Percentiles rank a stretch among this genome's conserved stretches.
Conservation (phyloP, 2,329 filamentous ascomycete genomes). For the Tetracladium maxilliforme region DNA sequence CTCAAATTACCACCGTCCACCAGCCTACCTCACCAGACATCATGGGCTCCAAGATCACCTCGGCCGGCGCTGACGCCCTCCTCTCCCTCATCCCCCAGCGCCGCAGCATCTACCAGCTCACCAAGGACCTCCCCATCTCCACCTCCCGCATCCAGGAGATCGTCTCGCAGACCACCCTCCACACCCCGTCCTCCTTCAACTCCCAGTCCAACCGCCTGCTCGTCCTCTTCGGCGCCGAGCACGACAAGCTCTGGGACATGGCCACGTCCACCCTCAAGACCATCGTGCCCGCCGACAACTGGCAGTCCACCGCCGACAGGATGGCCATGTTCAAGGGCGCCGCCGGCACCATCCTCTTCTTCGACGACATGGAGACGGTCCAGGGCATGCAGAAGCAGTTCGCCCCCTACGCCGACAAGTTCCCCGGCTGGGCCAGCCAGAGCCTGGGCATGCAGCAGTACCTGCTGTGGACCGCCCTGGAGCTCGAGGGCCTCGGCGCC, state of each 20-base stretch:
- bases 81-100: too few relatives aligned
- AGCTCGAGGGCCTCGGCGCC: conserved; percentile 70
- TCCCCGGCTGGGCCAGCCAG: conserved; percentile 64
- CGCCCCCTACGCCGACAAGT: conserved; percentile 63
- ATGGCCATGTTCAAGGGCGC: conserved; percentile 57
- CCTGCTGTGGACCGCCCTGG: conserved; percentile 66
- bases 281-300: conserved; percentile 52
- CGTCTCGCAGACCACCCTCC: conserved; percentile 45
- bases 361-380: conserved; percentile 59
- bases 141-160: conserved; percentile 48
- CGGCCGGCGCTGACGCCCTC: too few relatives aligned
- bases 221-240: conserved; percentile 67
- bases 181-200: conserved; percentile 78
- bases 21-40: too few relatives aligned
- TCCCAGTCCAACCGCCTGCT: conserved; percentile 68
- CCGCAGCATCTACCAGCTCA: conserved; percentile 54
- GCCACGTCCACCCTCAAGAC: conserved; percentile 47
- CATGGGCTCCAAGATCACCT: too few relatives aligned
- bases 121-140: conserved; percentile 45
- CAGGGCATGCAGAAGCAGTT: conserved; percentile 53
- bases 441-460: conserved; percentile 73
- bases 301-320: conserved; percentile 33
- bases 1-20: too few relatives aligned
- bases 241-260: conserved; percentile 79
- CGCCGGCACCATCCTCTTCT: conserved; percentile 78